Base-by-base conservation (phyloP, 2,329 filamentous ascomycete species). In the Capronia americana region DNA sequence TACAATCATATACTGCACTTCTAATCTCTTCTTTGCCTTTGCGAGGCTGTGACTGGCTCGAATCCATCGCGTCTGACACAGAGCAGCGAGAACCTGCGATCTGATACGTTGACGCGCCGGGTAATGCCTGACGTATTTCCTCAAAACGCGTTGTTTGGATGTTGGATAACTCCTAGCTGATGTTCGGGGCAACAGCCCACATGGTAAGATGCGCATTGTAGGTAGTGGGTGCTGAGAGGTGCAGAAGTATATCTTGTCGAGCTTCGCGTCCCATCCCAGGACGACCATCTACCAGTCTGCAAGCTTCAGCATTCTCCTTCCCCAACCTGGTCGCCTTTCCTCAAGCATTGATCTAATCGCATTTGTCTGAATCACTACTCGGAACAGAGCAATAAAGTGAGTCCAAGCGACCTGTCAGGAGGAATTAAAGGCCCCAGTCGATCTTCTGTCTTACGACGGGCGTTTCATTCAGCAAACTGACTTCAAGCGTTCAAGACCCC, bases 101-200 rank as follows among this genome's bases (percentile, higher is more conserved):
- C 38, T 20, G n/a, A 56, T 55, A 53, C 64, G 57, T 41, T 59
- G 61, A 62, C 57, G 62, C 44, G 54, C 48, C n/a, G 48, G 57
- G 57, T 51, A 38, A 41, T 48, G 23, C 60, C 60, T 34, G 12
- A 24, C 23, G 53, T 14, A 51, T 54, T 53, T 11, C 55, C 34
- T 59, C 38, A 54, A 46, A 57, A 14, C 65, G 61, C 65, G 65
- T 68, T 59, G 62, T 64, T 59, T 60, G 38, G 38, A 38, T 32
- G 64, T 20, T 55, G 24, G 20, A 17, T 34, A 38, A 41, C 30
- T 28, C 28, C 56, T 55, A 20, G 44, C 38, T 58, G 38, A 56
- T 41, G 58, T 60, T 30, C 44, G 24, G 53, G 58, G 64, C 59
- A 58, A 63, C 55, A 23, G 34, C 53, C 57, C 32, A 30, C 57